These are phyloP conservation scores for Calonectria henricotiae DNA, from an alignment of 2,329 filamentous ascomycete species.

Conservation along the genomic window DNA sequence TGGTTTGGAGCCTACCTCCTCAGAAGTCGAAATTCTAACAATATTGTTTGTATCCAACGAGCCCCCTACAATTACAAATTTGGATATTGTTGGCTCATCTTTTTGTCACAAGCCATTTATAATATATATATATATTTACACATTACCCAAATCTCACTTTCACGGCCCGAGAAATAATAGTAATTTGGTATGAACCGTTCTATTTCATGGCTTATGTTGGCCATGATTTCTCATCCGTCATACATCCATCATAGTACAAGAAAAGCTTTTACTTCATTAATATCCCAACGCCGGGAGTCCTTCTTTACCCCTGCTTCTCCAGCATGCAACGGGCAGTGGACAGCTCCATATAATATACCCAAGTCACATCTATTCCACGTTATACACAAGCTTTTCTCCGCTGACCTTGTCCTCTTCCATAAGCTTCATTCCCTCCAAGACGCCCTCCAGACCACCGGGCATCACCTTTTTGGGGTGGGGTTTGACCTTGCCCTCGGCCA, in stretches of 20 bases:
- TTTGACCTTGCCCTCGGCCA: slow-evolving; percentile 59
- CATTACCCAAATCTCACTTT: too few species aligned
- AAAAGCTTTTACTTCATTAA: neutral
- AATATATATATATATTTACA: too few species aligned
- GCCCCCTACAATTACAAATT: too few species aligned
- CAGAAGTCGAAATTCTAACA: too few species aligned
- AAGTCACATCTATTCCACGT: neutral
- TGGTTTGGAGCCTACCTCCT: too few species aligned
- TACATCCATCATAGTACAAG: neutral
- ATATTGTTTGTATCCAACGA: too few species aligned
- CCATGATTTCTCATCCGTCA: neutral
- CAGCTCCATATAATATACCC: neutral
- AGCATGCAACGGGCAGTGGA: neutral
- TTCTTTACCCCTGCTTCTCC: neutral
- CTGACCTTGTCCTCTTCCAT: slow-evolving; percentile 58
- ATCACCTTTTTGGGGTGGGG: slow-evolving; percentile 55
- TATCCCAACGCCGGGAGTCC: neutral
- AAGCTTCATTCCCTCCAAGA: slow-evolving; percentile 57
- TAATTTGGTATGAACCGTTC: too few species aligned
- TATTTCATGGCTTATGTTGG: neutral
- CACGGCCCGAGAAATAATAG: too few species aligned
- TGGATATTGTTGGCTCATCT: too few species aligned
- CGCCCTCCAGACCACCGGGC: slow-evolving; percentile 55
- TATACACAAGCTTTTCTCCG: slow-evolving; percentile 64
- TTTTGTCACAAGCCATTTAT: too few species aligned